These are phyloP conservation scores for Fusarium sp. DNA, from an alignment of 2,329 filamentous ascomycete species.

Conservation along the genomic window DNA sequence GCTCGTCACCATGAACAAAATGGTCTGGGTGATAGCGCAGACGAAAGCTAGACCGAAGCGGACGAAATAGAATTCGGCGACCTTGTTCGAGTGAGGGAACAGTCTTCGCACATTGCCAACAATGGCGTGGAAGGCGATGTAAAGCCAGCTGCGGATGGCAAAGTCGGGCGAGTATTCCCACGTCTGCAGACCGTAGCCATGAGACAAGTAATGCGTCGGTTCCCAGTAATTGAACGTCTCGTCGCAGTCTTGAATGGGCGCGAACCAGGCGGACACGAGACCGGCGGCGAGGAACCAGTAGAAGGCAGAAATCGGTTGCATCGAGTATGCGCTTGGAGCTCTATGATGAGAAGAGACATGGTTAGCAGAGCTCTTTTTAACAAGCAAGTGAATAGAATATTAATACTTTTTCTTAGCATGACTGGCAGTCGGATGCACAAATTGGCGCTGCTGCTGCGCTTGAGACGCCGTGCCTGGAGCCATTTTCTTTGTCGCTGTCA, in stretches of 20 bases:
- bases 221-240: conserved; percentile 99
- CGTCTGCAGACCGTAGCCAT: conserved; percentile 93
- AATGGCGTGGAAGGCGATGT: conserved; percentile 82
- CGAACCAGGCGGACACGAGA: conserved; percentile 79
- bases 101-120: conserved; percentile 75
- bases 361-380: conserved; percentile 20
- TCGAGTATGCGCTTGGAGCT: conserved; percentile 67
- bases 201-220: conserved; percentile 90
- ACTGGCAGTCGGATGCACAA: conserved; percentile 61
- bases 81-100: conserved; percentile 70
- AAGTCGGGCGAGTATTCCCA: conserved; percentile 99
- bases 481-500: conserved; percentile 51
- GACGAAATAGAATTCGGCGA: conserved; percentile 87
- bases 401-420: conserved; percentile 65
- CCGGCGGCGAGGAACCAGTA: conserved; percentile 83
- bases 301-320: conserved; percentile 81
- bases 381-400: background rate
- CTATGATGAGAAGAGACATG: conserved; percentile 6
- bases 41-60: conserved; percentile 78
- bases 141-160: conserved; percentile 95
- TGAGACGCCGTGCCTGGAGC: conserved; percentile 52
- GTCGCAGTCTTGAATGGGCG: conserved; percentile 97
- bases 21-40: conserved; percentile 85
- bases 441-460: conserved; percentile 51
- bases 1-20: conserved; percentile 82